A percentile compares a stretch with the other conserved stretches of the same genome.
Conservation (phyloP, 331 rosid species). For the Dryas integrifolia region DNA sequence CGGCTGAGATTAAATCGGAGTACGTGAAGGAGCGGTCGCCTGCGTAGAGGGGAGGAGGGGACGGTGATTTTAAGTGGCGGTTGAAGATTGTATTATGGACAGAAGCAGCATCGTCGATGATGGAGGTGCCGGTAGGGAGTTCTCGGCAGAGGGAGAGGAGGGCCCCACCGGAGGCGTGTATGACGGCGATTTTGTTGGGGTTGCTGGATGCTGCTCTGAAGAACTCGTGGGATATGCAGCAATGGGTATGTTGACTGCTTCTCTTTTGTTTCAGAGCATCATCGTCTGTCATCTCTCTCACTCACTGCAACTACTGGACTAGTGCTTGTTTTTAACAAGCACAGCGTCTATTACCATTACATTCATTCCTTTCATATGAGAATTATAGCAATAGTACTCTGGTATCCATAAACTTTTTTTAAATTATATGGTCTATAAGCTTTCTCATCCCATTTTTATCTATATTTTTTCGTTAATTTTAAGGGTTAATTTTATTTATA, state of each 20-base stretch:
- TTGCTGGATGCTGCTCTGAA: conserved; percentile 44
- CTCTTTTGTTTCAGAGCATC: neutral
- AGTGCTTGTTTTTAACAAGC: neutral
- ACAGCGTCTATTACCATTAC: no score
- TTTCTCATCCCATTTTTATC: no score
- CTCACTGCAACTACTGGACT: neutral
- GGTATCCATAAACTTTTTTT: no score
- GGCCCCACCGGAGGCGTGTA: conserved; percentile 63
- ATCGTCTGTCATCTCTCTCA: conserved; percentile 4
- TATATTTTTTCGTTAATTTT: no score
- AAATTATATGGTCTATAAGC: no score
- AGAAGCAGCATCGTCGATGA: conserved; percentile 16
- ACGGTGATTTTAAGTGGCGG: no score
- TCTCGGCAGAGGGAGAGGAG: conserved; percentile 35
- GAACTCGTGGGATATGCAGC: conserved; percentile 78
- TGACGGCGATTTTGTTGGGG: conserved; percentile 56
- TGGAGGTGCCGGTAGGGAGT: conserved; percentile 18
- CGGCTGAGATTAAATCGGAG: conserved; percentile 49
- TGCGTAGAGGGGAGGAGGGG: conserved; percentile 31
- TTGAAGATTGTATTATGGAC: neutral
- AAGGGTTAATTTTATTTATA: no score
- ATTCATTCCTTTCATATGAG: no score
- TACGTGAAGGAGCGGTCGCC: conserved; percentile 67
- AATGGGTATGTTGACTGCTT: neutral
- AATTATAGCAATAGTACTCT: no score